Evolutionary conservation across 768 basidiomycete genomes (phyloP).

Genomic region (Boletus huronensis): DNA sequence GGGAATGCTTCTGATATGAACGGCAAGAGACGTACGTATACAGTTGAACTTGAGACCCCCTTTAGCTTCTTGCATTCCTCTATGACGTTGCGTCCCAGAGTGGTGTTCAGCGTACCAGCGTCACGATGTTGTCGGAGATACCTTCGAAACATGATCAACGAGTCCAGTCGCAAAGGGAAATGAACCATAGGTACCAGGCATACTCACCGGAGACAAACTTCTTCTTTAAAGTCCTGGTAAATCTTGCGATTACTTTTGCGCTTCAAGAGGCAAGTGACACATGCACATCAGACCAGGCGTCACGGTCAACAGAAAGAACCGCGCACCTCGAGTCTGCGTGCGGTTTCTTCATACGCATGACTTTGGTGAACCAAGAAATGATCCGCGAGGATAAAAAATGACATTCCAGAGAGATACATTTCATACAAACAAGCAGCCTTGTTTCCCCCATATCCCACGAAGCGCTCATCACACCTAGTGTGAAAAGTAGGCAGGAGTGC

Average conservation of each 20-base stretch:
- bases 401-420: constrained; percentile 84
- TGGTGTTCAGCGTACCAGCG: constrained; percentile 46
- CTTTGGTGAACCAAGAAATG: constrained; percentile 90
- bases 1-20: neutral
- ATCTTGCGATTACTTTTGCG: constrained; percentile 73
- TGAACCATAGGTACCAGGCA: neutral
- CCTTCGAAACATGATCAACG: constrained; percentile 31
- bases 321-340: constrained; percentile 64
- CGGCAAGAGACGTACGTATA: constrained; percentile 15
- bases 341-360: constrained; percentile 75
- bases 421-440: constrained; percentile 92
- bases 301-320: neutral
- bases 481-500: neutral
- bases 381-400: constrained; percentile 79
- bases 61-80: constrained; percentile 66
- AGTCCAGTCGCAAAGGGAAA: neutral
- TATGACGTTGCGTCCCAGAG: constrained; percentile 50
- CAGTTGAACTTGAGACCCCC: constrained; percentile 37
- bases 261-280: constrained; percentile 32
- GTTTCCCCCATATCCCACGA: constrained; percentile 88
- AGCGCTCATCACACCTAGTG: constrained; percentile 86
- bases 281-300: neutral
- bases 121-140: constrained; percentile 62
- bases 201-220: constrained; percentile 60
- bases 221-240: constrained; percentile 76